Evolutionary conservation across 768 basidiomycete species (phyloP).

Genomic region (Krasilnikovozyma curviuscula): DNA sequence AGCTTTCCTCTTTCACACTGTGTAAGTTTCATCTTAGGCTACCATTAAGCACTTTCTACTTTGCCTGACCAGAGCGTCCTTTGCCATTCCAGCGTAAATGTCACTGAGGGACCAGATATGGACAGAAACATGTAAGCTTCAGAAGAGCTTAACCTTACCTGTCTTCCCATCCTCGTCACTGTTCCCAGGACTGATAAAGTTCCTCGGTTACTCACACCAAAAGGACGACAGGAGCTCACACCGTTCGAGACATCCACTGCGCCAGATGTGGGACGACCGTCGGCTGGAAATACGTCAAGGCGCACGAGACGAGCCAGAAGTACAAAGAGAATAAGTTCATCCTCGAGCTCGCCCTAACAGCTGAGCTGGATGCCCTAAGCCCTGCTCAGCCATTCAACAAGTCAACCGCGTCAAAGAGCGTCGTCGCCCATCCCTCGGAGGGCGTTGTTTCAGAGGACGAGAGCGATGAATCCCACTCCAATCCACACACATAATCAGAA

Average conservation of each 20-base stretch:
- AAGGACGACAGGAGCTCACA: conserved; percentile 95
- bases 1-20: conserved; percentile 81
- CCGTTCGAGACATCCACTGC: conserved; percentile 88
- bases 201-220: conserved; percentile 62
- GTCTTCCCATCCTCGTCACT: background rate
- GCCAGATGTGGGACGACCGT: conserved; percentile 66
- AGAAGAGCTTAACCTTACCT: too few species aligned
- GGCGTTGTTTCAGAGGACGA: too few species aligned
- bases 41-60: background rate
- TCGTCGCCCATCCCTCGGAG: too few species aligned
- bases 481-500: too few species aligned
- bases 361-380: too few species aligned
- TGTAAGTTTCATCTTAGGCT: conserved; percentile 39
- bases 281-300: conserved; percentile 97
- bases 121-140: too few species aligned
- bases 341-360: conserved; percentile 82
- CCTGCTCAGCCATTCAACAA: too few species aligned
- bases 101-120: conserved; percentile 44
- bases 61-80: conserved; percentile 10
- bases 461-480: too few species aligned
- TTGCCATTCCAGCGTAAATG: conserved; percentile 50
- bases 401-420: too few species aligned
- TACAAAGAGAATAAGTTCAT: conserved; percentile 99
- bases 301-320: conserved; percentile 73
- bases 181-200: background rate